Evolutionary conservation across 768 basidiomycete species (phyloP).

Genomic region (Tricholoma sp.): DNA sequence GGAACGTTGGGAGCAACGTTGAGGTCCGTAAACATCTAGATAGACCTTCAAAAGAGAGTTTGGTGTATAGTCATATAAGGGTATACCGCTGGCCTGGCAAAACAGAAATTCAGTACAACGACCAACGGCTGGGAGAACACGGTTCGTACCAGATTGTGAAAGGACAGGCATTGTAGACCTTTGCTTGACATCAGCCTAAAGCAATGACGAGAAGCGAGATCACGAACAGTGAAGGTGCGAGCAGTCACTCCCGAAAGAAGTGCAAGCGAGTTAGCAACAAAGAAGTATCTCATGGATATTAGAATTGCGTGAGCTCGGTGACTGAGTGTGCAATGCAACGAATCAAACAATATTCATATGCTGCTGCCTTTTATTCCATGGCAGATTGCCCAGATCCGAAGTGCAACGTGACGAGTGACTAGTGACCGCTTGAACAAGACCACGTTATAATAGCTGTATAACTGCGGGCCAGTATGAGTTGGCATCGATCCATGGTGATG

Average conservation of each 20-base stretch:
- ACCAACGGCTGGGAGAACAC: background rate
- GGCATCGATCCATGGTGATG: no score
- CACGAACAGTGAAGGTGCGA: constrained; percentile 50
- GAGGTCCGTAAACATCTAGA: constrained; percentile 55
- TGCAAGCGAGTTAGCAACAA: constrained; percentile 12
- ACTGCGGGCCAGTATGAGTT: no score
- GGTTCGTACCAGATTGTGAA: constrained; percentile 60
- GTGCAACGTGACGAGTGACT: background rate
- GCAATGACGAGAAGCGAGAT: background rate
- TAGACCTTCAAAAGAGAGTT: background rate
- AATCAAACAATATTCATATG: background rate
- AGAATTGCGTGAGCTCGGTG: background rate
- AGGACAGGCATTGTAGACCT: constrained; percentile 57
- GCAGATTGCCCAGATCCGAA: background rate
- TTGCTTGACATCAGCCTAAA: background rate
- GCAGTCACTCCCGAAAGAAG: constrained; percentile 30
- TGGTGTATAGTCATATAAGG: background rate
- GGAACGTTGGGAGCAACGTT: constrained; percentile 46
- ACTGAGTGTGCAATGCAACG: background rate
- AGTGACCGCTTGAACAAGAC: no score
- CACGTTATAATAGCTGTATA: background rate
- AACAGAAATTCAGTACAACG: background rate
- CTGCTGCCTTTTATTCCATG: background rate
- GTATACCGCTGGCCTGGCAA: constrained; percentile 33
- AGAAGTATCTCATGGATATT: constrained; percentile 23